phyloP scores from a whole-genome alignment of 2,329 filamentous ascomycete species.

The Diplodia intermedia region DNA sequence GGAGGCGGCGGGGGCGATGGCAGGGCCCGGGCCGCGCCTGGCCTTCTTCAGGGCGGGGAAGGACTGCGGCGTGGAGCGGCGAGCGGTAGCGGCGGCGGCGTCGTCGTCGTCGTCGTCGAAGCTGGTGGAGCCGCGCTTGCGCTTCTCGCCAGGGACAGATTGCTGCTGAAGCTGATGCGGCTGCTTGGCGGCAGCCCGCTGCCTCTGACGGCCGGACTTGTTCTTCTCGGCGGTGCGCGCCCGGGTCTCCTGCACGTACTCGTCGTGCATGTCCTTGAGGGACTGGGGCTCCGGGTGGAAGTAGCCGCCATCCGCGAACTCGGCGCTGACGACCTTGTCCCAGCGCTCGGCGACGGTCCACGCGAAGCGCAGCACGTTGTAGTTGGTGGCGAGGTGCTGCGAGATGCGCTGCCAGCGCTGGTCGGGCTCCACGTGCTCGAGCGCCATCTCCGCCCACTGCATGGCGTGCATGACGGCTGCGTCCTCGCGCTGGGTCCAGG shows the following conservation, averaged over 20 bases:
- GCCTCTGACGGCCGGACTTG: too few relatives aligned
- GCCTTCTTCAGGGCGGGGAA: too few relatives aligned
- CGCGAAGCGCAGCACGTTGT: background rate
- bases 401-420: background rate
- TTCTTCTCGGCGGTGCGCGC: too few relatives aligned
- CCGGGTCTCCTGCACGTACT: background rate
- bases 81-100: too few relatives aligned
- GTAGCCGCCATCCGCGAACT: background rate
- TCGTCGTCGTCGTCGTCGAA: too few relatives aligned
- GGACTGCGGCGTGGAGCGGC: too few relatives aligned
- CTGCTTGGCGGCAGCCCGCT: too few relatives aligned
- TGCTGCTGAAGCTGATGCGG: too few relatives aligned
- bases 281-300: background rate
- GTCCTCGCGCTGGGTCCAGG: background rate
- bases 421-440: background rate
- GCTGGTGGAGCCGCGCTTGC: too few relatives aligned
- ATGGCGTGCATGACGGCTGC: background rate
- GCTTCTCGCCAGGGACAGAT: too few relatives aligned
- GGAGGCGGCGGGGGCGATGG: too few relatives aligned
- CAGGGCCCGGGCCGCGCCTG: too few relatives aligned
- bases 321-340: background rate
- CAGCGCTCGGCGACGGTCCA: background rate
- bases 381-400: background rate
- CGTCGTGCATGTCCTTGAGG: background rate
- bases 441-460: background rate